Percentiles rank a stretch among this genome's conserved stretches.
These are phyloP conservation scores for Calonectria hawksworthii DNA, from an alignment of 2,329 filamentous ascomycete species.

Conservation along the genomic window DNA sequence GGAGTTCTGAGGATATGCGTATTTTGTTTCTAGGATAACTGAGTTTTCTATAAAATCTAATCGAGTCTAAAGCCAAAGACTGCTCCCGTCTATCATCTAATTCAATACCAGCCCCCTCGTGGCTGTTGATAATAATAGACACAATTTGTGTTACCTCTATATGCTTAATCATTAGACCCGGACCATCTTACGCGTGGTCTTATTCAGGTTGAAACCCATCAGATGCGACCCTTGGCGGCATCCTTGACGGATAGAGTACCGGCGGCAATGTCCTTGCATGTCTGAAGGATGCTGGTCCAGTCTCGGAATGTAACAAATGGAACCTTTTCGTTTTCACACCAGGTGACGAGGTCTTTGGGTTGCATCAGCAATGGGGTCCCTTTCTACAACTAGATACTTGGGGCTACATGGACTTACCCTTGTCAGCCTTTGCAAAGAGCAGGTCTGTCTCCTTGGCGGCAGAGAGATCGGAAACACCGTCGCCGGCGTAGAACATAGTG, in stretches of 20 bases:
- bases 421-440: slow-evolving; percentile 92
- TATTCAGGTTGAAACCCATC: slow-evolving; percentile 16
- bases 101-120: slow-evolving; percentile 29
- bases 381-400: neutral
- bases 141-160: neutral
- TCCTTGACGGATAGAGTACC: slow-evolving; percentile 80
- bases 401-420: slow-evolving; percentile 68
- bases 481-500: slow-evolving; percentile 93
- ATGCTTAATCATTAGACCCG: slow-evolving; percentile 6
- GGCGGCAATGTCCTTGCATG: slow-evolving; percentile 82
- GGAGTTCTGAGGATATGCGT: neutral
- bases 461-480: slow-evolving; percentile 92
- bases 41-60: slow-evolving; percentile 30
- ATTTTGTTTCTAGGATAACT: neutral
- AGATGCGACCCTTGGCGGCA: slow-evolving; percentile 69
- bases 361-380: slow-evolving; percentile 21
- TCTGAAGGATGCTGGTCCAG: slow-evolving; percentile 83
- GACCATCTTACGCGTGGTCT: neutral
- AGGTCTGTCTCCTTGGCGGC: slow-evolving; percentile 94
- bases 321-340: slow-evolving; percentile 86
- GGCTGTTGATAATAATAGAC: slow-evolving; percentile 14
- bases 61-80: slow-evolving; percentile 27
- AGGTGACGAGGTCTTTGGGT: slow-evolving; percentile 81
- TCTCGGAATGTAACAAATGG: slow-evolving; percentile 91
- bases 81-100: slow-evolving; percentile 29